Evolutionary conservation across 805 yeast genomes (phyloP), one percentile per base, ranked within the genome.

Genomic region (Ogataea nitratoaversa): DNA sequence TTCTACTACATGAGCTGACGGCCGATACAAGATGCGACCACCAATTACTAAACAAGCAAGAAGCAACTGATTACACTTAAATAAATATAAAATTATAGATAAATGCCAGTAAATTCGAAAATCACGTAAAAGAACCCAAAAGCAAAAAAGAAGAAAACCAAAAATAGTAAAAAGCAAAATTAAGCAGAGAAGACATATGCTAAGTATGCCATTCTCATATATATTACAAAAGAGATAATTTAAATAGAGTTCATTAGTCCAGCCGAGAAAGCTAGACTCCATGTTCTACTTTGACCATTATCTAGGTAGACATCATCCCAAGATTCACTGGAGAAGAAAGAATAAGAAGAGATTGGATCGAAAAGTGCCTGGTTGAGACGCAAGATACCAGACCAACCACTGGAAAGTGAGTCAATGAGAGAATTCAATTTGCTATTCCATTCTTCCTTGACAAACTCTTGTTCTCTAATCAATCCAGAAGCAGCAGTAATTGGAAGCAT

Each of bases 211-310:
- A 12, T 9, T 5, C 7, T 22, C 25, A 22, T 8, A 22, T 8
- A 19, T 29, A 14, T n/a, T n/a, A n/a, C n/a, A n/a, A n/a, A n/a
- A n/a, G n/a, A n/a, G n/a, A n/a, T n/a, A 28, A n/a, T 18, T 65
- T 68, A 7, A 67, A 68, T 37, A 68, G 59, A 30, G 13, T 36
- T 36, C 31, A 37, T 13, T 11, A 37, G 4, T 17, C 74, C 82
- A 6, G 76, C 95, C 34, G 86, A 71, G 49, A 76, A 85, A 0
- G 95, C 79, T 47, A 89, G 67, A 11, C 90, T 81, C 95, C 96
- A 89, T 0, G 96, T 83, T 46, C 80, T 66, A 20, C 91, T 80
- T 71, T 88, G 91, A 2, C 97, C 97, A 42, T 77, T 76, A 54
- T 90, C 97, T 35, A 90, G 74, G 48, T 71, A 73, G 3, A 59